These are phyloP conservation scores for Microsporum ferrugineum DNA, from an alignment of 2,329 filamentous ascomycete species.

Conservation along the genomic window DNA sequence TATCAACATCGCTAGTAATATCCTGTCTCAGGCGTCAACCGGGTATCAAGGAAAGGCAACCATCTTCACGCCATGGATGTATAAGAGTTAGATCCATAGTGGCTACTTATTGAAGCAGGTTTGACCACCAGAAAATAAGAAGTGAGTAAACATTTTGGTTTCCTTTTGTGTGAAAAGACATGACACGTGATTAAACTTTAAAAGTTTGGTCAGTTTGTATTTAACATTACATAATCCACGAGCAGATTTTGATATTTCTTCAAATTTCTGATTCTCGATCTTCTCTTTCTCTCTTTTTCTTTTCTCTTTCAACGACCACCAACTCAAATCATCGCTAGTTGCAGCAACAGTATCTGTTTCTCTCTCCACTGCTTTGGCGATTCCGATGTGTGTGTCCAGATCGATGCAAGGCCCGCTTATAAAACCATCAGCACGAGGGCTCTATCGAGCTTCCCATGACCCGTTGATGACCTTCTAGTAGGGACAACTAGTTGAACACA, in stretches of 20 bases:
- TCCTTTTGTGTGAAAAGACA: no score
- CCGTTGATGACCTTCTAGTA: slow-evolving; percentile 38
- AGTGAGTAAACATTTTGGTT: no score
- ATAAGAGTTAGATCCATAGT: no score
- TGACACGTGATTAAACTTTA: no score
- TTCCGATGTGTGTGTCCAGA: slow-evolving; percentile 64
- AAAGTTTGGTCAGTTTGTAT: not conserved
- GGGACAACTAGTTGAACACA: slow-evolving; percentile 23
- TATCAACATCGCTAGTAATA: no score
- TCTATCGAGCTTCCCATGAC: slow-evolving; percentile 30
- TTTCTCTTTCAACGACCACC: slow-evolving; percentile 50
- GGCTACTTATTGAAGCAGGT: no score
- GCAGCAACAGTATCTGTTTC: slow-evolving; percentile 26
- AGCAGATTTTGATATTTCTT: not conserved
- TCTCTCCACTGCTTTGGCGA: slow-evolving; percentile 52
- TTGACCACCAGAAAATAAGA: no score
- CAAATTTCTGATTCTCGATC: slow-evolving; percentile 5
- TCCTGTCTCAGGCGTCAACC: no score
- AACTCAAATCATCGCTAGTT: slow-evolving; percentile 63
- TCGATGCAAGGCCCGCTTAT: slow-evolving; percentile 49
- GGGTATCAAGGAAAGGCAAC: no score
- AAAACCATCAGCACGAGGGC: slow-evolving; percentile 71
- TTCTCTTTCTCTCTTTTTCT: slow-evolving; percentile 25
- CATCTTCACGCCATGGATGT: no score
- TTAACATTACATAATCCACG: not conserved